These are phyloP conservation scores for Hypholoma fasciculare DNA, from an alignment of 768 basidiomycete species.

Conservation along the genomic window DNA sequence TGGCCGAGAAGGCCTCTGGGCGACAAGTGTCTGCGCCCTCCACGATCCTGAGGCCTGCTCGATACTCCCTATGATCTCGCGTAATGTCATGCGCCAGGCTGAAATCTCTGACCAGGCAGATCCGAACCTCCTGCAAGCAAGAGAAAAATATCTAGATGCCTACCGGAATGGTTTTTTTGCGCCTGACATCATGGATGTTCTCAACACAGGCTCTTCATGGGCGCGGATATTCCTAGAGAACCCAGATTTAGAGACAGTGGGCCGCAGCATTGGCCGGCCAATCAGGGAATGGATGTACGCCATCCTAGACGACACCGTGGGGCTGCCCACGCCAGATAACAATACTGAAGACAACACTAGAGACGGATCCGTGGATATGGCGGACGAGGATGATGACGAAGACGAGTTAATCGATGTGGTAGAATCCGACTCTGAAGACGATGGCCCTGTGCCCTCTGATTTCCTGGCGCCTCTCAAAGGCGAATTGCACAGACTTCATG, in stretches of 20 bases:
- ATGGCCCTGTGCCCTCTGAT: constrained; percentile 32
- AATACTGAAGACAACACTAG: constrained; percentile 23
- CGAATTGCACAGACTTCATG: constrained; percentile 59
- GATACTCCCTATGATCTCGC: constrained; percentile 52
- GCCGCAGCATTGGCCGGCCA: constrained; percentile 59
- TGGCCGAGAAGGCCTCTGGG: constrained; percentile 47
- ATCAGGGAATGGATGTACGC: constrained; percentile 69
- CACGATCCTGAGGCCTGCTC: constrained; percentile 61
- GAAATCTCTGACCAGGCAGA: constrained; percentile 29
- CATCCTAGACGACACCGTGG: constrained; percentile 66
- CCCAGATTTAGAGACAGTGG: constrained; percentile 71
- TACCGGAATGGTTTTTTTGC: constrained; percentile 61
- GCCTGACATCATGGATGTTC: constrained; percentile 56
- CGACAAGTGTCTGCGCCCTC: constrained; percentile 58
- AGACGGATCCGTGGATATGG: constrained; percentile 4
- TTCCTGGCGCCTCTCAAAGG: constrained; percentile 70
- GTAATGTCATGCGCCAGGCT: constrained; percentile 34
- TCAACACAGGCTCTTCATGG: constrained; percentile 70
- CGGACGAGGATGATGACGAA: constrained; percentile 33
- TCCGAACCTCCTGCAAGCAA: constrained; percentile 37
- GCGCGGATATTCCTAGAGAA: constrained; percentile 74
- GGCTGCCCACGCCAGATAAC: constrained; percentile 42
- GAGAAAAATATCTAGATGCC: constrained; percentile 56
- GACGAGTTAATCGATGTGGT: constrained; percentile 72
- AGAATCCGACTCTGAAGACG: constrained; percentile 54